Conservation (phyloP, 441 rosid genomes). For the Sinapis alba region DNA sequence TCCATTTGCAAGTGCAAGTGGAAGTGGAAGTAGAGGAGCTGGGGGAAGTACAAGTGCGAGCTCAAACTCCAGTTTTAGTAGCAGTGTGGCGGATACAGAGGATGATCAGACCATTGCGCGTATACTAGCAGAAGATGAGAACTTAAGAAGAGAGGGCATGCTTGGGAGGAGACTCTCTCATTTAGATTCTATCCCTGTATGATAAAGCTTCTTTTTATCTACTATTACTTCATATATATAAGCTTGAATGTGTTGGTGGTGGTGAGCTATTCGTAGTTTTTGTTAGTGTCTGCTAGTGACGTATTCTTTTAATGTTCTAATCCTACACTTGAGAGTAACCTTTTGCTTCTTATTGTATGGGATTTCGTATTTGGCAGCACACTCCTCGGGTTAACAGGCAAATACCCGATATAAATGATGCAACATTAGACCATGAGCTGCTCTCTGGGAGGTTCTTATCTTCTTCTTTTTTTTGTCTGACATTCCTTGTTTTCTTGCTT, state of each 20-base stretch:
- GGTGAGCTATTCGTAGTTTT: background rate
- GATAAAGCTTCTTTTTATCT: slow-evolving; percentile 5
- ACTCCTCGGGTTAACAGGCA: slow-evolving; percentile 82
- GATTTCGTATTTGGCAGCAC: slow-evolving; percentile 63
- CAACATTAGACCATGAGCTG: slow-evolving; percentile 83
- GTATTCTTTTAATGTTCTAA: background rate
- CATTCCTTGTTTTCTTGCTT: slow-evolving; percentile 1
- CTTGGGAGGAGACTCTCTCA: slow-evolving; percentile 90
- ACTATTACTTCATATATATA: slow-evolving; percentile 3
- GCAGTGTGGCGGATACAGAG: slow-evolving; percentile 78
- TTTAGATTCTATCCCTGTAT: slow-evolving; percentile 88
- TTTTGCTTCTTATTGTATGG: background rate
- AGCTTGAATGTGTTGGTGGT: background rate
- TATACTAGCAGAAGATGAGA: slow-evolving; percentile 70
- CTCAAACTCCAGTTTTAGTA: slow-evolving; percentile 79
- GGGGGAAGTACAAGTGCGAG: slow-evolving; percentile 61
- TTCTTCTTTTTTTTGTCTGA: slow-evolving; percentile 10
- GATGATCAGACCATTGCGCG: slow-evolving; percentile 87
- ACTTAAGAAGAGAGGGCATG: slow-evolving; percentile 44
- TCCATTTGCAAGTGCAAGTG: slow-evolving; percentile 38
- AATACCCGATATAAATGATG: slow-evolving; percentile 85
- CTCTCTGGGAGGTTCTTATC: slow-evolving; percentile 80
- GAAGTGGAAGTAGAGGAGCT: slow-evolving; percentile 31
- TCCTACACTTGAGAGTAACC: background rate
- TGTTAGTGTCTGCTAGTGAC: background rate